Conservation (phyloP, 805 yeast genomes). For the Saccharomycopsis guyanensis region DNA sequence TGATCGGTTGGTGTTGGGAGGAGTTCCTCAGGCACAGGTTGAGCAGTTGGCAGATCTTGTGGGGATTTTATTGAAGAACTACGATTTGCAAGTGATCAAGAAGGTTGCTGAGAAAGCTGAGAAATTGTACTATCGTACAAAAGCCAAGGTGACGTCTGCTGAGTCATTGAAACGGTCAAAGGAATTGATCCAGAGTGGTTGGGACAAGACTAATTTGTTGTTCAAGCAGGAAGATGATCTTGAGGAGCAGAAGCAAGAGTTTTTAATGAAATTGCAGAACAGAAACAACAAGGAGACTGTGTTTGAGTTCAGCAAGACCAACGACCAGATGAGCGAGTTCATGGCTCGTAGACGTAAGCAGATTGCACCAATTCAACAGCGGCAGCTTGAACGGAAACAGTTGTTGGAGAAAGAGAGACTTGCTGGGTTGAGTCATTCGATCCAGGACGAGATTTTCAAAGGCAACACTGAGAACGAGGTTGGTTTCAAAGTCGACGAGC, state of each 20-base stretch:
- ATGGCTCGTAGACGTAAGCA: slow-evolving; percentile 85
- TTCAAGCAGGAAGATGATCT: slow-evolving; percentile 55
- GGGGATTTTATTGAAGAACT: slow-evolving; percentile 49
- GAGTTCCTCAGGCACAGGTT: slow-evolving; percentile 63
- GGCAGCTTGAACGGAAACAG: slow-evolving; percentile 63
- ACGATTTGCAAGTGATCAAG: slow-evolving; percentile 56
- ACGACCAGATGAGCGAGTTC: slow-evolving; percentile 64
- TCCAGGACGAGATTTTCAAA: slow-evolving; percentile 63
- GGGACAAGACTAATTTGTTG: slow-evolving; percentile 83
- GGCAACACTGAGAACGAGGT: slow-evolving; percentile 26
- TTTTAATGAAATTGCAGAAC: slow-evolving; percentile 64
- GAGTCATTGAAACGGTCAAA: slow-evolving; percentile 84
- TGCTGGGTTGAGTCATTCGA: slow-evolving; percentile 64
- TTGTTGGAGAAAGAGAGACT: slow-evolving; percentile 63
- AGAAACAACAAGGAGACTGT: slow-evolving; percentile 82
- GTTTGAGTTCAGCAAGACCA: slow-evolving; percentile 74
- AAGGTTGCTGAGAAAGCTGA: slow-evolving; percentile 85
- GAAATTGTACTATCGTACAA: slow-evolving; percentile 73
- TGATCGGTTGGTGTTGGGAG: slow-evolving; percentile 73
- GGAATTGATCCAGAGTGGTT: slow-evolving; percentile 60
- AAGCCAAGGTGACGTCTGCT: slow-evolving; percentile 68
- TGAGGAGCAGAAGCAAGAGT: slow-evolving; percentile 50
- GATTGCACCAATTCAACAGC: slow-evolving; percentile 78
- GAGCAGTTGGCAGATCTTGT: slow-evolving; percentile 70
- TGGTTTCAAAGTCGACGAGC: slow-evolving; percentile 36